These are phyloP conservation scores for Linderniella brevidens DNA, from an alignment of 257 asterid genomes.

Conservation along the genomic window DNA sequence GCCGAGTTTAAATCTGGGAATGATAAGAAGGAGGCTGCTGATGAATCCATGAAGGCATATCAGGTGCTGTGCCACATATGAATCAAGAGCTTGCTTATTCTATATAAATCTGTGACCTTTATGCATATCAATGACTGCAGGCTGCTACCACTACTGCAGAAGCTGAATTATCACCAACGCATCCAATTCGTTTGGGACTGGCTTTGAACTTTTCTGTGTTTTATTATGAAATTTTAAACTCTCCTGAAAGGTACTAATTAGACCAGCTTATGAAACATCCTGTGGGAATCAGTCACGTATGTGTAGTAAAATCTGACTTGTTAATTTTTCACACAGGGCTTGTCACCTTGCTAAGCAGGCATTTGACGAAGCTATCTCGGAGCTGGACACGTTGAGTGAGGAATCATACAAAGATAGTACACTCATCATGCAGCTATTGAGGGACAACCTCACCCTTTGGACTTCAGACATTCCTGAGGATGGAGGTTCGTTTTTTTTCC, in stretches of 20 bases:
- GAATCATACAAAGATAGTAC: constrained; percentile 93
- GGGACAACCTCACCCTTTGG: constrained; percentile 90
- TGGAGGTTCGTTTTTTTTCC: constrained; percentile 27
- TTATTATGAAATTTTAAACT: constrained; percentile 71
- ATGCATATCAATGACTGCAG: constrained; percentile 21
- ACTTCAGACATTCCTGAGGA: constrained; percentile 81
- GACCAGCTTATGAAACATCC: constrained; percentile 7
- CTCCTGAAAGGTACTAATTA: constrained; percentile 85
- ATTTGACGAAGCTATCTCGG: constrained; percentile 87
- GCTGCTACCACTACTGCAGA: constrained; percentile 63
- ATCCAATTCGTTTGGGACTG: constrained; percentile 86
- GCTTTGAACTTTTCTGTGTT: constrained; percentile 86
- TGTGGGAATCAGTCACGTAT: constrained; percentile 1
- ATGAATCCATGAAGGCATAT: constrained; percentile 45
- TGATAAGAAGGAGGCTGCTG: constrained; percentile 51
- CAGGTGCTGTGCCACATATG: constrained; percentile 16
- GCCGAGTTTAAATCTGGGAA: constrained; percentile 42
- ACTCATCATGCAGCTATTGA: constrained; percentile 78
- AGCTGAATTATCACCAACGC: constrained; percentile 73
- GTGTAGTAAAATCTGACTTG: constrained; percentile 1
- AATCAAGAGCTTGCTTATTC: background rate
- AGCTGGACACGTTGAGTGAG: constrained; percentile 69
- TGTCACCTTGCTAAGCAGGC: constrained; percentile 94
- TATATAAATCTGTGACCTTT: too few relatives aligned
- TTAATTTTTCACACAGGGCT: constrained; percentile 32